phyloP scores from a whole-genome alignment of 2,329 filamentous ascomycete species.

The Clonostachys byssicola region DNA sequence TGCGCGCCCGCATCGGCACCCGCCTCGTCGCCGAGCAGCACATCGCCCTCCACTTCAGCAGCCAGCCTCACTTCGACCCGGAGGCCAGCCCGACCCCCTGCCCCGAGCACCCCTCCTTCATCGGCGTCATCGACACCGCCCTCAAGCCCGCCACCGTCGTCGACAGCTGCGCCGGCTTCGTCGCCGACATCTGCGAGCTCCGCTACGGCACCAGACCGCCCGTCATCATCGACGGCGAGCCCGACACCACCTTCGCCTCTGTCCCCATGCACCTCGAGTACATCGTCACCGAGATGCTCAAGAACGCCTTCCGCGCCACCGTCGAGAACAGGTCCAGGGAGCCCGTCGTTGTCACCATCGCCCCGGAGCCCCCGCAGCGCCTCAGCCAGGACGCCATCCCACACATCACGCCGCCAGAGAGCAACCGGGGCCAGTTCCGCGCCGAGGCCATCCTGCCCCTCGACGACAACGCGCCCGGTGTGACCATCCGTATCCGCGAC shows the following conservation, averaged over 20 bases:
- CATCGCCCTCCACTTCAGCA: slow-evolving; percentile 76
- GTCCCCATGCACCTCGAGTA: slow-evolving; percentile 97
- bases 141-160: slow-evolving; percentile 79
- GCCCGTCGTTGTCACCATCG: slow-evolving; percentile 89
- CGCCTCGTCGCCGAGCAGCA: slow-evolving; percentile 94
- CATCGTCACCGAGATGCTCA: slow-evolving; percentile 92
- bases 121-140: slow-evolving; percentile 92
- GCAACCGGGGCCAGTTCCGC: slow-evolving; percentile 32
- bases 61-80: slow-evolving; percentile 65
- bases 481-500: slow-evolving; percentile 93
- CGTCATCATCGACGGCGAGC: slow-evolving; percentile 78
- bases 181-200: slow-evolving; percentile 93
- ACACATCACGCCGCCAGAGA: slow-evolving; percentile 24
- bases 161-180: slow-evolving; percentile 80
- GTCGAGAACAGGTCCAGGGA: slow-evolving; percentile 80
- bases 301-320: slow-evolving; percentile 93
- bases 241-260: slow-evolving; percentile 85
- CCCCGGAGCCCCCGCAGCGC: slow-evolving; percentile 53
- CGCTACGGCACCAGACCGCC: slow-evolving; percentile 87
- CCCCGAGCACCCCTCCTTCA: slow-evolving; percentile 62
- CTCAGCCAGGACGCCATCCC: slow-evolving; percentile 12
- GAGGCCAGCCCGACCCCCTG: slow-evolving; percentile 43
- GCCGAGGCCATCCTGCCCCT: slow-evolving; percentile 50
- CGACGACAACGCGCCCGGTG: slow-evolving; percentile 69
- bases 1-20: slow-evolving; percentile 91